These are phyloP conservation scores for Globisporangium irregulare DNA, from an alignment of 352 stramenopile species.

Conservation along the genomic window DNA sequence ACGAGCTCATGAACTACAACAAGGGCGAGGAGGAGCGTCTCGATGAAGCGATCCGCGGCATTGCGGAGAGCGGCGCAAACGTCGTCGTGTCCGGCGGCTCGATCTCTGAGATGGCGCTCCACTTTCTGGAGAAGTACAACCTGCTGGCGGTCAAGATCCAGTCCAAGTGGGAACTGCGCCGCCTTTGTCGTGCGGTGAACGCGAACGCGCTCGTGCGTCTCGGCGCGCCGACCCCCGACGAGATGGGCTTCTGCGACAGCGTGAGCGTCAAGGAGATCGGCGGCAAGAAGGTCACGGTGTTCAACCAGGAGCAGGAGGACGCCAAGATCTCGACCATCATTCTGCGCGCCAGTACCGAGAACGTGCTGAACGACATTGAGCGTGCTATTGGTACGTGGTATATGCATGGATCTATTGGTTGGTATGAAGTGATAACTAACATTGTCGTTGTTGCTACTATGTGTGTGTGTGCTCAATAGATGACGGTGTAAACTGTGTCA, in stretches of 20 bases:
- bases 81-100: constrained; percentile 96
- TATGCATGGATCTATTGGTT: neutral
- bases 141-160: constrained; percentile 97
- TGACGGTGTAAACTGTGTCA: constrained; percentile 97
- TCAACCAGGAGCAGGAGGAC: constrained; percentile 93
- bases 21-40: constrained; percentile 98
- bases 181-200: constrained; percentile 95
- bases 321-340: constrained; percentile 97
- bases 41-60: constrained; percentile 96
- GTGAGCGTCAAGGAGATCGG: constrained; percentile 95
- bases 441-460: neutral
- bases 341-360: constrained; percentile 91
- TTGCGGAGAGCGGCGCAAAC: constrained; percentile 94
- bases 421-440: neutral
- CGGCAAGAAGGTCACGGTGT: constrained; percentile 95
- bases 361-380: constrained; percentile 98
- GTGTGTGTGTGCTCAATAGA: constrained; percentile 46
- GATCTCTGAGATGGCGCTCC: constrained; percentile 98
- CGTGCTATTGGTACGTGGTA: constrained; percentile 83
- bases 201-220: constrained; percentile 97
- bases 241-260: constrained; percentile 96
- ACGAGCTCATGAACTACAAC: constrained; percentile 99
- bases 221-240: constrained; percentile 95
- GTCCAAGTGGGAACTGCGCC: constrained; percentile 98
- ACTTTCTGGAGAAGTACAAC: constrained; percentile 99